These are phyloP conservation scores for Neonectria sp. DNA, from an alignment of 2,329 filamentous ascomycete genomes.

Conservation along the genomic window DNA sequence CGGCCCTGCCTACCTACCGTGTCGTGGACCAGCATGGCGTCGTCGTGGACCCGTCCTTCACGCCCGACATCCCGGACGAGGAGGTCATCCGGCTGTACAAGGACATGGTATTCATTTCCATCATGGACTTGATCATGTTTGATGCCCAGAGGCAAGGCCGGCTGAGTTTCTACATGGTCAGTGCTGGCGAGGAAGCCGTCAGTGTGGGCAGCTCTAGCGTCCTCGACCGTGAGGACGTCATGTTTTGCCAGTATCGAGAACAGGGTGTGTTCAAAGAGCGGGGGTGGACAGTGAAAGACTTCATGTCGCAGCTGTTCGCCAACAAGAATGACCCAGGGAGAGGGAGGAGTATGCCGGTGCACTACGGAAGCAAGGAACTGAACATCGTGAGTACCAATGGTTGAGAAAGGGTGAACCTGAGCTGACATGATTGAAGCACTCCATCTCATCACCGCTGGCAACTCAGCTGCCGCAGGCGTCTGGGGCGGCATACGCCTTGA, in stretches of 20 bases:
- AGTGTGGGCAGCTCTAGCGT: constrained; percentile 91
- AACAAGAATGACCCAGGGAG: constrained; percentile 85
- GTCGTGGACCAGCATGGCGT: constrained; percentile 91
- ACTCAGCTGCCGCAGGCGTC: constrained; percentile 92
- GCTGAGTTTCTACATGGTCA: constrained; percentile 97
- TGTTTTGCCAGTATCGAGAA: constrained; percentile 96
- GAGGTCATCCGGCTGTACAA: constrained; percentile 73
- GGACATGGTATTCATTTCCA: constrained; percentile 78
- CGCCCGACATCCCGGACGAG: constrained; percentile 78
- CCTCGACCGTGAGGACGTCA: constrained; percentile 85
- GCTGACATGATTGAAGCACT: constrained; percentile 69
- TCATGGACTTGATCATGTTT: constrained; percentile 99
- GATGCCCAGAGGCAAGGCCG: constrained; percentile 97
- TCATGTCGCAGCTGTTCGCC: constrained; percentile 96
- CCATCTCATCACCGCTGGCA: constrained; percentile 85
- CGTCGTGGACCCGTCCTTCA: constrained; percentile 81
- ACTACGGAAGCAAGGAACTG: constrained; percentile 88
- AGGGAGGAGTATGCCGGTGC: constrained; percentile 97
- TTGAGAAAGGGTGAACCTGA: neutral
- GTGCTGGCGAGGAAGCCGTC: constrained; percentile 94
- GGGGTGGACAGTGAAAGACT: constrained; percentile 88
- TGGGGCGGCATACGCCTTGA: constrained; percentile 89
- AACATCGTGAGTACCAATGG: constrained; percentile 77
- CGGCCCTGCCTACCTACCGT: constrained; percentile 91
- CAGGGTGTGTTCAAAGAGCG: constrained; percentile 92